phyloP scores from a whole-genome alignment of 345 rosid genomes.

The Bruguiera parviflora region DNA sequence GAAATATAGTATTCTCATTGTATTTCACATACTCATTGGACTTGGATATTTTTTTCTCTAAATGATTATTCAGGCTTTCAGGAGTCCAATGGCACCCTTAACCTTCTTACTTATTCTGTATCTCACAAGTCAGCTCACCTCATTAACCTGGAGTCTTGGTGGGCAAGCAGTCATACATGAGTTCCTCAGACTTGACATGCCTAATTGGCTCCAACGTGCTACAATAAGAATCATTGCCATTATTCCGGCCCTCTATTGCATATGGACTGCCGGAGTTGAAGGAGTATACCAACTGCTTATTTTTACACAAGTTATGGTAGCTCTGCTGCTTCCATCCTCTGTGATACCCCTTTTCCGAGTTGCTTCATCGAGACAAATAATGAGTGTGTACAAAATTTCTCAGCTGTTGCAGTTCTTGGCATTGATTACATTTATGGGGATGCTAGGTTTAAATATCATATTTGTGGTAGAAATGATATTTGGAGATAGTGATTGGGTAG shows the following conservation, averaged over 20 bases:
- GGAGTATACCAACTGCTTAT: slow-evolving; percentile 86
- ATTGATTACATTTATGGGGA: slow-evolving; percentile 56
- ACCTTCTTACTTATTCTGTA: slow-evolving; percentile 57
- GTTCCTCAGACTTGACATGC: slow-evolving; percentile 77
- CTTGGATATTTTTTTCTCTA: neutral
- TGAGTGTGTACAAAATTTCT: slow-evolving; percentile 83
- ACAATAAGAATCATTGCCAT: slow-evolving; percentile 76
- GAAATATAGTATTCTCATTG: neutral
- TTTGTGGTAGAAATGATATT: slow-evolving; percentile 82
- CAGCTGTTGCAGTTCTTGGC: slow-evolving; percentile 67
- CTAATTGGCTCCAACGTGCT: slow-evolving; percentile 88
- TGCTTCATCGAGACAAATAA: slow-evolving; percentile 75
- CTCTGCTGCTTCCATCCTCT: slow-evolving; percentile 84
- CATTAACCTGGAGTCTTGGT: slow-evolving; percentile 75
- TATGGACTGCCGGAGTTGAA: slow-evolving; percentile 85
- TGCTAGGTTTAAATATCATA: slow-evolving; percentile 69
- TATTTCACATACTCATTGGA: slow-evolving; percentile 12
- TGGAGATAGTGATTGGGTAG: slow-evolving; percentile 91
- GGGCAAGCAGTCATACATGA: slow-evolving; percentile 71
- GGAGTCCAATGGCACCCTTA: slow-evolving; percentile 57
- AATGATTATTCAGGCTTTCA: slow-evolving; percentile 53
- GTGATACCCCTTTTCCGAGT: slow-evolving; percentile 87
- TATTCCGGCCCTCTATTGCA: slow-evolving; percentile 82
- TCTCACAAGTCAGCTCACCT: slow-evolving; percentile 67
- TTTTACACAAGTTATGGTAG: slow-evolving; percentile 73